A percentile compares a stretch with the other conserved stretches of the same genome.
Conservation (phyloP, 768 basidiomycete genomes). For the Suillus subluteus region DNA sequence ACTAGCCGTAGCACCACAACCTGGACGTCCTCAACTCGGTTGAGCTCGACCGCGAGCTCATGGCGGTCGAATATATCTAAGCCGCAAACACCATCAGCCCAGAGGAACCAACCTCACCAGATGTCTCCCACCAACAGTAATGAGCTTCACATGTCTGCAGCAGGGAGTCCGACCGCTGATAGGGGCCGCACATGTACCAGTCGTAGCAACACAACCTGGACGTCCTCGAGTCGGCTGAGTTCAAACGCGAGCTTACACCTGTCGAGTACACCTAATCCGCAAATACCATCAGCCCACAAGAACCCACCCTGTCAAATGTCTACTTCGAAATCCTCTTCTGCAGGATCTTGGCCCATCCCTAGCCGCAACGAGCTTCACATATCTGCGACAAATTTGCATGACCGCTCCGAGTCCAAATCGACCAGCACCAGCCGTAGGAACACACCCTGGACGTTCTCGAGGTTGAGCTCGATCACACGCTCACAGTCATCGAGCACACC, state of each 20-base stretch:
- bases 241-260: slow-evolving; percentile 28
- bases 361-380: slow-evolving; percentile 34
- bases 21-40: slow-evolving; percentile 34
- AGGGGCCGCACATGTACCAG: slow-evolving; percentile 32
- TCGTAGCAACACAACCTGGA: slow-evolving; percentile 30
- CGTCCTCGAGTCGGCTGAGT: slow-evolving; percentile 32
- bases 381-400: slow-evolving; percentile 34
- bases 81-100: slow-evolving; percentile 27
- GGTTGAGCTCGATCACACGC: slow-evolving; percentile 28
- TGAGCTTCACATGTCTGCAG: slow-evolving; percentile 36
- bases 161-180: slow-evolving; percentile 33
- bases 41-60: slow-evolving; percentile 27
- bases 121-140: slow-evolving; percentile 25
- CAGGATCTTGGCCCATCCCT: slow-evolving; percentile 33
- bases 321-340: slow-evolving; percentile 25
- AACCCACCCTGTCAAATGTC: slow-evolving; percentile 19
- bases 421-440: slow-evolving; percentile 30
- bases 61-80: slow-evolving; percentile 29
- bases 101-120: slow-evolving; percentile 21
- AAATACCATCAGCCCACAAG: slow-evolving; percentile 23
- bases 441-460: slow-evolving; percentile 30
- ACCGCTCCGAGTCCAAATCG: slow-evolving; percentile 32
- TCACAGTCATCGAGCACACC: slow-evolving; percentile 27
- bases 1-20: slow-evolving; percentile 29
- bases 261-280: slow-evolving; percentile 29